A percentile compares a stretch with the other conserved stretches of the same genome.
phyloP scores from a whole-genome alignment of 1,284 basidiomycete species.

The Ustilago crameri region DNA sequence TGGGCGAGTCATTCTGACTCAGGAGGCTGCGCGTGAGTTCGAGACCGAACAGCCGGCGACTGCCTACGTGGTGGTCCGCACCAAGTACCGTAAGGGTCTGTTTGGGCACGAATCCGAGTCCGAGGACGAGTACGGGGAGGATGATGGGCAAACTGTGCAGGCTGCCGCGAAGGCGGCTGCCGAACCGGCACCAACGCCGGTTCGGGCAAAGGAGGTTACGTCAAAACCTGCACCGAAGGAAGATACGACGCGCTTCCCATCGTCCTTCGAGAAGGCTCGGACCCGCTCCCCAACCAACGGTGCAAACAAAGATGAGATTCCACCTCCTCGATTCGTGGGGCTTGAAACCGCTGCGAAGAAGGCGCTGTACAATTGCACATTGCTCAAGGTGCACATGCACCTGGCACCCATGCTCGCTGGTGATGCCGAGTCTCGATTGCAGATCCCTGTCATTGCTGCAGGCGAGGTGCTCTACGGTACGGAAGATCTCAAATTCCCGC shows the following conservation, averaged over 20 bases:
- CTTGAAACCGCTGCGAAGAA: constrained; percentile 54
- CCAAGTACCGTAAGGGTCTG: constrained; percentile 34
- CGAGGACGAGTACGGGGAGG: constrained; percentile 57
- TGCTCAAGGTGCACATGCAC: constrained; percentile 60
- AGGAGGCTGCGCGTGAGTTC: constrained; percentile 24
- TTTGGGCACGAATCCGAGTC: constrained; percentile 43
- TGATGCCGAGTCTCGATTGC: constrained; percentile 22
- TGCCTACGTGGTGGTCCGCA: constrained; percentile 11
- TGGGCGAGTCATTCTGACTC: constrained; percentile 30
- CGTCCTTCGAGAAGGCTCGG: constrained; percentile 28
- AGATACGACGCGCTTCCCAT: constrained; percentile 16
- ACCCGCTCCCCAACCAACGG: constrained; percentile 23
- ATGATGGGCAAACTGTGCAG: constrained; percentile 19
- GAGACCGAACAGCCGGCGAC: constrained; percentile 13
- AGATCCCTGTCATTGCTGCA: constrained; percentile 27
- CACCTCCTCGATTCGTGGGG: constrained; percentile 19
- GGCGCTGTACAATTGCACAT: constrained; percentile 59
- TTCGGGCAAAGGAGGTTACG: not conserved
- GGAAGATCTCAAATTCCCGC: constrained; percentile 50
- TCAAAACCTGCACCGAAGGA: not conserved
- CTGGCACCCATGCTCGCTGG: constrained; percentile 30
- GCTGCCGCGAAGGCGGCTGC: not conserved
- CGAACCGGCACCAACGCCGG: not conserved
- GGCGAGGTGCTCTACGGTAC: constrained; percentile 22
- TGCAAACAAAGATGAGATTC: not conserved